Percentiles rank a stretch among this genome's conserved stretches.
These are phyloP conservation scores for Phytophthora podocarpi DNA, from an alignment of 352 stramenopile genomes.

Conservation along the genomic window DNA sequence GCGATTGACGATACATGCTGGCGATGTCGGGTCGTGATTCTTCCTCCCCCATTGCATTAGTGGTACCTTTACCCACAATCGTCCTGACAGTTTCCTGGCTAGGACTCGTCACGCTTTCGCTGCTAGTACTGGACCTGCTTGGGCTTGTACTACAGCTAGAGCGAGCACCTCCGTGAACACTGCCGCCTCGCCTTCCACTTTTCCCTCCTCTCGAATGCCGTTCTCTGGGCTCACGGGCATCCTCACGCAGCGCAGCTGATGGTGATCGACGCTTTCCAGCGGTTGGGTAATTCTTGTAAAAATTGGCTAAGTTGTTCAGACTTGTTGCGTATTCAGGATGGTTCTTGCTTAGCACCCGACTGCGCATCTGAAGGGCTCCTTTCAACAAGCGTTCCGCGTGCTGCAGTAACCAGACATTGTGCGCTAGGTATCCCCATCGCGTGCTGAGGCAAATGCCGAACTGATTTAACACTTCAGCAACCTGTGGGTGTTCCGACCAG, in stretches of 20 bases:
- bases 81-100: constrained; percentile 17
- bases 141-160: constrained; percentile 29
- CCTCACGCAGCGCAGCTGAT: constrained; percentile 28
- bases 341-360: constrained; percentile 69
- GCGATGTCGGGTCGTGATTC: constrained; percentile 59
- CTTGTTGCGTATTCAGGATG: constrained; percentile 85
- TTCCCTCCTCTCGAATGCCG: constrained; percentile 18
- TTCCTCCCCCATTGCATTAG: constrained; percentile 5
- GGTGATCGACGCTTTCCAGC: constrained; percentile 37
- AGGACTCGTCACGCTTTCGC: constrained; percentile 24
- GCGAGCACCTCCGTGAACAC: constrained; percentile 8
- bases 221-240: constrained; percentile 24
- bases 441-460: constrained; percentile 82
- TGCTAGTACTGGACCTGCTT: constrained; percentile 42
- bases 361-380: constrained; percentile 69
- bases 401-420: constrained; percentile 80
- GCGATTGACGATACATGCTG: constrained; percentile 73
- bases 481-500: constrained; percentile 76
- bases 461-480: constrained; percentile 83
- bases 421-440: constrained; percentile 66
- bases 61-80: neutral
- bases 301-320: constrained; percentile 86
- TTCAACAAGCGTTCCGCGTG: constrained; percentile 77
- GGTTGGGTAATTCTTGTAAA: constrained; percentile 77
- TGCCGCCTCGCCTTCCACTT: constrained; percentile 13